phyloP scores from a whole-genome alignment of 345 rosid species.

The Rhizophora apiculata region DNA sequence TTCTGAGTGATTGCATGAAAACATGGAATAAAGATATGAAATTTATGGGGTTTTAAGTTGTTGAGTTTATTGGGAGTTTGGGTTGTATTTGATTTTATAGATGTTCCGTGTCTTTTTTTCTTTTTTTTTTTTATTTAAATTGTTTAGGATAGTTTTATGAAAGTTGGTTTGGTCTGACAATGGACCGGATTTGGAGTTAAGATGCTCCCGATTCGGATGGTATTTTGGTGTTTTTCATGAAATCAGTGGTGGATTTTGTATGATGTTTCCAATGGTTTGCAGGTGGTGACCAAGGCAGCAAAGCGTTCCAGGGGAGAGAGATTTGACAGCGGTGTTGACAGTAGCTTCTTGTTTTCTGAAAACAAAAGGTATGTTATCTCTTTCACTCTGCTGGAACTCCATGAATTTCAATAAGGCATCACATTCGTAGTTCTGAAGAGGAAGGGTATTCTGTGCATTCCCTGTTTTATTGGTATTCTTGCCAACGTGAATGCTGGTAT shows the following conservation, averaged over 20 bases:
- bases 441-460: neutral
- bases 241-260: neutral
- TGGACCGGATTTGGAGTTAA: neutral
- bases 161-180: neutral
- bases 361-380: conserved; percentile 30
- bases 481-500: neutral
- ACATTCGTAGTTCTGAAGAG: neutral
- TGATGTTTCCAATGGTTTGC: conserved; percentile 6
- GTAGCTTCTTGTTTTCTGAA: conserved; percentile 1
- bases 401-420: no score
- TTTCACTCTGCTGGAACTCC: no score
- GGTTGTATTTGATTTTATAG: neutral
- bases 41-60: neutral
- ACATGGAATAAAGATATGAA: neutral
- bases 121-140: neutral
- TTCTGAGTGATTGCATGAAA: neutral
- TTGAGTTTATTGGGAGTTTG: neutral
- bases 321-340: conserved; percentile 15
- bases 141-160: neutral
- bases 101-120: neutral
- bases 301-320: conserved; percentile 31
- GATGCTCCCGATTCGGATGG: neutral
- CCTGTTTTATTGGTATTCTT: neutral
- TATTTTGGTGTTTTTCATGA: neutral
- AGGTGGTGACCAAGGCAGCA: conserved; percentile 29